phyloP scores from a whole-genome alignment of 176 grass and related monocot species.

The Musa schizocarpa region DNA sequence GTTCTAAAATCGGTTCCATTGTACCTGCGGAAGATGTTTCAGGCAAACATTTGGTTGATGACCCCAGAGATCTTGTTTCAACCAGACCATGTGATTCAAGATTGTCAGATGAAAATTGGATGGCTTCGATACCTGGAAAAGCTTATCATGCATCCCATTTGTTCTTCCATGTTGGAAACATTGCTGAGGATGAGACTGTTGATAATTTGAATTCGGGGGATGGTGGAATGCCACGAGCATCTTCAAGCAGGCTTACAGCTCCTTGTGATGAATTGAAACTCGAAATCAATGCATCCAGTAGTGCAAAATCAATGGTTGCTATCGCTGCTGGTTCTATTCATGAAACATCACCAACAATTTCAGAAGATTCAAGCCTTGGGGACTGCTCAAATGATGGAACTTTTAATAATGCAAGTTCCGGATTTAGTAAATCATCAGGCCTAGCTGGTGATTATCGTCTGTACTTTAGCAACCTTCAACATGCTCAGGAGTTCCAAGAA shows the following conservation, averaged over 20 bases:
- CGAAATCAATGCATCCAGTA: constrained; percentile 17
- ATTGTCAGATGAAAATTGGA: constrained; percentile 20
- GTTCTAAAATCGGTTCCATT: not conserved
- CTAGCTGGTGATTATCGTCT: constrained; percentile 38
- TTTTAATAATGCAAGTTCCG: constrained; percentile 25
- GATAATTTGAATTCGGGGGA: constrained; percentile 10
- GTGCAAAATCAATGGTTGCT: not conserved
- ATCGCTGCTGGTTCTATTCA: not conserved
- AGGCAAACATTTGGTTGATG: constrained; percentile 9
- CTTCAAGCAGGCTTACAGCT: constrained; percentile 11
- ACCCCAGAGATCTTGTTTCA: constrained; percentile 24
- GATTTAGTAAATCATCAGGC: constrained; percentile 32
- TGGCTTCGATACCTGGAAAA: constrained; percentile 27
- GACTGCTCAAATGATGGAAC: constrained; percentile 23
- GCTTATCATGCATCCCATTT: constrained; percentile 19
- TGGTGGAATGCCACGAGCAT: not conserved
- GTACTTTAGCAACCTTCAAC: constrained; percentile 46
- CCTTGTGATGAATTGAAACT: constrained; percentile 13
- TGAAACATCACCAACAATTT: constrained; percentile 3
- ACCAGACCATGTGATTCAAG: constrained; percentile 22
- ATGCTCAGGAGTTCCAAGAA: constrained; percentile 34
- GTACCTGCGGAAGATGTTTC: constrained; percentile 20
- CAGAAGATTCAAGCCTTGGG: constrained; percentile 20
- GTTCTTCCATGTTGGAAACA: constrained; percentile 23
- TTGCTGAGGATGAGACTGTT: constrained; percentile 12